phyloP scores from a whole-genome alignment of 805 yeast genomes.

The Cyberlindnera mrakii region DNA sequence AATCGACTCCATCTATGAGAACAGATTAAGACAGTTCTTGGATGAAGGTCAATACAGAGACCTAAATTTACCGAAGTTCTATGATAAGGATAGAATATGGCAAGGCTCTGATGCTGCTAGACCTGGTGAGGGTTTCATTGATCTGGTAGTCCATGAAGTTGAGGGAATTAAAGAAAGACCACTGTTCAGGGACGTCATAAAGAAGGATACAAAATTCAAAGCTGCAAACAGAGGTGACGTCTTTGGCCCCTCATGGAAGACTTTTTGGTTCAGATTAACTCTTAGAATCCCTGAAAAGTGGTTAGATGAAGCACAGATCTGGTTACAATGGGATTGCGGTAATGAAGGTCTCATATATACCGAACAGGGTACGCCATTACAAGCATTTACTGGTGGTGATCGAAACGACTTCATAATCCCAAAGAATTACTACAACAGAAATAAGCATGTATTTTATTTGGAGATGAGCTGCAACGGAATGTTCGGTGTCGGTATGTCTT shows the following conservation, averaged over 20 bases:
- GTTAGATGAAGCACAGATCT: slow-evolving; percentile 39
- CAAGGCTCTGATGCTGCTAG: slow-evolving; percentile 24
- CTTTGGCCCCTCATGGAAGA: slow-evolving; percentile 95
- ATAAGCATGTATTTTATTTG: slow-evolving; percentile 63
- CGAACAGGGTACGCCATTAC: slow-evolving; percentile 60
- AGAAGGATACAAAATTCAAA: slow-evolving; percentile 33
- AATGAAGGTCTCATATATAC: slow-evolving; percentile 82
- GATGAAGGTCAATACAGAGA: slow-evolving; percentile 71
- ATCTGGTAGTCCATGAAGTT: slow-evolving; percentile 64
- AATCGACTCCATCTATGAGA: slow-evolving; percentile 65
- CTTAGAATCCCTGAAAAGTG: slow-evolving; percentile 55
- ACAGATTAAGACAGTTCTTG: slow-evolving; percentile 70
- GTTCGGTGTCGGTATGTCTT: slow-evolving; percentile 71
- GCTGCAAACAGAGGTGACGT: slow-evolving; percentile 62
- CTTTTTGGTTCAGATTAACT: slow-evolving; percentile 83
- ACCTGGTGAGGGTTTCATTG: slow-evolving; percentile 39
- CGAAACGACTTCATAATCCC: slow-evolving; percentile 73
- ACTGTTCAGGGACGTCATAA: slow-evolving; percentile 31
- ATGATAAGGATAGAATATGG: slow-evolving; percentile 55
- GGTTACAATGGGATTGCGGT: slow-evolving; percentile 79
- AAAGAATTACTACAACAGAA: slow-evolving; percentile 41
- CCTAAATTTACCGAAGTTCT: slow-evolving; percentile 77
- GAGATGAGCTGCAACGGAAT: slow-evolving; percentile 94
- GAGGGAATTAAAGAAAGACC: slow-evolving; percentile 49
- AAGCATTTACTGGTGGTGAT: slow-evolving; percentile 82